A percentile compares a stretch with the other conserved stretches of the same genome.
phyloP scores from a whole-genome alignment of 1,284 basidiomycete species.

The Dichomitus squalens region DNA sequence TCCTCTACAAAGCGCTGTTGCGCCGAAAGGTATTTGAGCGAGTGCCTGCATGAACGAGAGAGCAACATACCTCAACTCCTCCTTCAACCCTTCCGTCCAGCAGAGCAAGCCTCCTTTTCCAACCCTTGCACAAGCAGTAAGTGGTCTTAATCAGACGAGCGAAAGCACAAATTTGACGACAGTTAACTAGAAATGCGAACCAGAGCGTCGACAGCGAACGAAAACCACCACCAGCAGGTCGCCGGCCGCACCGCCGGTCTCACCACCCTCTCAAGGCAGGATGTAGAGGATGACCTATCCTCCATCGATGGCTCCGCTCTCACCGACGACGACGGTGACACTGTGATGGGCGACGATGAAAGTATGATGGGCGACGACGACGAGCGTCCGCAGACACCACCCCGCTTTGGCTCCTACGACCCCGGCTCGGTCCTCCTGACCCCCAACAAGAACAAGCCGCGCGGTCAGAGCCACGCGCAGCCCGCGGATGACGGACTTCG shows the following conservation, averaged over 20 bases:
- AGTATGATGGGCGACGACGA: background rate
- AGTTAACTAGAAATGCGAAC: no score
- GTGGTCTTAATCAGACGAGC: no score
- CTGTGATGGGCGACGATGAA: conserved; percentile 14
- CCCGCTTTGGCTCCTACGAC: conserved; percentile 1
- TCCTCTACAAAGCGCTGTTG: conserved; percentile 12
- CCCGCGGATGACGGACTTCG: no score
- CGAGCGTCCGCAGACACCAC: conserved; percentile 10
- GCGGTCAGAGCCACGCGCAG: background rate
- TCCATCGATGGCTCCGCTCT: background rate
- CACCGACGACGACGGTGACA: conserved; percentile 15
- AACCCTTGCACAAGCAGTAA: no score
- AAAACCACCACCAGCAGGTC: no score
- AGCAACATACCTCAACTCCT: conserved; percentile 1
- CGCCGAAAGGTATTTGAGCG: conserved; percentile 17
- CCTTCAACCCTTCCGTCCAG: background rate
- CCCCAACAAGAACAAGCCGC: conserved; percentile 10
- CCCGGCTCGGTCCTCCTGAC: conserved; percentile 18
- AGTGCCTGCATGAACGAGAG: background rate
- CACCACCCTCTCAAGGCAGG: no score
- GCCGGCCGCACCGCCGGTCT: no score
- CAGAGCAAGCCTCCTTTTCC: no score
- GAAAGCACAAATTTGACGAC: no score
- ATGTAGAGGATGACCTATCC: background rate
- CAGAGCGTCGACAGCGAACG: no score